A percentile compares a stretch with the other conserved stretches of the same genome.
Conservation (phyloP, 805 yeast species). For the Metschnikowia colocasiae region DNA sequence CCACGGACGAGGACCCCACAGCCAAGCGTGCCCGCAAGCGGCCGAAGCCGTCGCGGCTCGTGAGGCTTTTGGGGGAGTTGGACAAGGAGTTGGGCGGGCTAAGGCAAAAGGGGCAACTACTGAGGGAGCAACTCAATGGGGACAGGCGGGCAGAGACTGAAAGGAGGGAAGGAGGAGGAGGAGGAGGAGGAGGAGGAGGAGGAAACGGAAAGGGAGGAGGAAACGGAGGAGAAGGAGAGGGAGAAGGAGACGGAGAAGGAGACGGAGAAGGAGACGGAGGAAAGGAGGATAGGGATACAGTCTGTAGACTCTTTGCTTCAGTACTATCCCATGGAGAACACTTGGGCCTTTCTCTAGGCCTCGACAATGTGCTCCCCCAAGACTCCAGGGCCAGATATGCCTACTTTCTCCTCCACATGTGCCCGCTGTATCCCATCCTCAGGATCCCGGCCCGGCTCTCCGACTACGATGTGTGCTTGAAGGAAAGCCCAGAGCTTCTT, state of each 20-base stretch:
- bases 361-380: conserved; percentile 11
- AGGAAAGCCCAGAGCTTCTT: conserved; percentile 42
- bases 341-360: neutral
- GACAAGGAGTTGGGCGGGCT: conserved; percentile 3
- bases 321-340: neutral
- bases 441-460: conserved; percentile 35
- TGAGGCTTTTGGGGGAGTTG: conserved; percentile 9
- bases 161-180: neutral
- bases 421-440: conserved; percentile 48
- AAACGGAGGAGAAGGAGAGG: neutral
- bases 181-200: neutral
- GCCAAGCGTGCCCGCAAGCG: conserved; percentile 26
- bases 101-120: neutral
- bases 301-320: neutral
- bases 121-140: too few species aligned
- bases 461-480: conserved; percentile 38
- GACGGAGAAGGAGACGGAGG: neutral
- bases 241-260: neutral
- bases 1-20: conserved; percentile 52
- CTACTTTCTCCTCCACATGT: conserved; percentile 36
- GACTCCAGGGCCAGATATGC: conserved; percentile 34
- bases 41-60: conserved; percentile 5
- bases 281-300: neutral
- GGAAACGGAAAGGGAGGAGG: neutral
- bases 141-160: too few species aligned